Evolutionary conservation across 2,329 filamentous ascomycete genomes (phyloP), one percentile per base, ranked within the genome.

Genomic region (Pseudogymnoascus sp.): DNA sequence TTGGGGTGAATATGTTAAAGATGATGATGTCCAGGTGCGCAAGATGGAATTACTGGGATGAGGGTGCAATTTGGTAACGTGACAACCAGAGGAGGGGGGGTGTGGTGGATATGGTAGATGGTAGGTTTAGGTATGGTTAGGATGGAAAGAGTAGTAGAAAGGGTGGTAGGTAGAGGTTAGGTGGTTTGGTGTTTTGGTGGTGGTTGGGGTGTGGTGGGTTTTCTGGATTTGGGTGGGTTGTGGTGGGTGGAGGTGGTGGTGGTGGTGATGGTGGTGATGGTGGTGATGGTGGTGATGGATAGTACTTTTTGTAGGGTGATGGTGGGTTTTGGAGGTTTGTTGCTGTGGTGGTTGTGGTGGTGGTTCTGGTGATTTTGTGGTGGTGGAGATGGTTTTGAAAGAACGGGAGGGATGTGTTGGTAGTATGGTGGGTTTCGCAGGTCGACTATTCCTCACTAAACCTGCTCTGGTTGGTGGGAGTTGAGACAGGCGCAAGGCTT

Each of bases 171-270:
- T 21, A 31, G 21, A 37, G 25, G n/a, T n/a, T 25, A 5, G 31
- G 37, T 59, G 64, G 64, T 65, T 63, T 61, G 62, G 61, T 62
- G 64, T 65, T 56, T 63, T 63, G 64, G 36, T 64, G 59, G 63
- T 63, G 56, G 61, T 25, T 59, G 34, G 61, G 38, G 49, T 59
- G 63, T 37, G 46, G 63, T 28, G 38, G 63, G 46, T 42, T 23
- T 21, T 21, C 28, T 43, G 34, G 42, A 12, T 46, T 38, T 38
- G 31, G 21, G 21, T 21, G 21, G 28, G 28, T 28, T 28, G 8
- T 31, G 59, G 59, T 56, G 60, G 59, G 56, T 60, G 11, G n/a
- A n/a, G 14, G 37, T 38, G 37, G 28, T 38, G 37, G 56, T 36
- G 12, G 11, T 14, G 34, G 14, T 14, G 37, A 3, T 16, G n/a